These are phyloP conservation scores for Auriscalpium vulgare DNA, from an alignment of 768 basidiomycete genomes.

Conservation along the genomic window DNA sequence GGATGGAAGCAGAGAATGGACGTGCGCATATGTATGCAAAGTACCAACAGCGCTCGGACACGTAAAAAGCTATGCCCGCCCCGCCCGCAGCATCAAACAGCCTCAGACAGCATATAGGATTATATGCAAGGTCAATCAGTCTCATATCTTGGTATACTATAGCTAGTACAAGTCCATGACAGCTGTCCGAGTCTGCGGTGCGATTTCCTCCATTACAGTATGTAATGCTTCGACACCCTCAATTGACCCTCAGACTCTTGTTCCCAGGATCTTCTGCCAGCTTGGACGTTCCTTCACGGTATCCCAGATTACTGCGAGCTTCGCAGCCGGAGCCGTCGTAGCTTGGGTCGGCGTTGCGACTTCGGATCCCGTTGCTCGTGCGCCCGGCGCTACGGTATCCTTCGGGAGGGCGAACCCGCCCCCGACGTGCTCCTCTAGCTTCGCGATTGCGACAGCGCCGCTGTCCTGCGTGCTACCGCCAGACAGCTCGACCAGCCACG, in stretches of 20 bases:
- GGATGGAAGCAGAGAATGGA: too few species aligned
- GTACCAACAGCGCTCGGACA: too few species aligned
- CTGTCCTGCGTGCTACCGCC: slow-evolving; percentile 46
- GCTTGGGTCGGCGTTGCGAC: neutral
- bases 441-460: slow-evolving; percentile 41
- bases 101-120: too few species aligned
- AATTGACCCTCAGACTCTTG: slow-evolving; percentile 29
- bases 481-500: slow-evolving; percentile 47
- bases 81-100: too few species aligned
- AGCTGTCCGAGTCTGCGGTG: too few species aligned
- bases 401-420: slow-evolving; percentile 34
- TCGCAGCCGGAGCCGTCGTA: slow-evolving; percentile 16
- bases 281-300: slow-evolving; percentile 54
- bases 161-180: too few species aligned
- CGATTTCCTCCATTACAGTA: too few species aligned
- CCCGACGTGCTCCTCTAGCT: slow-evolving; percentile 46
- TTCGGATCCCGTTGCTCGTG: slow-evolving; percentile 13
- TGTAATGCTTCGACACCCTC: slow-evolving; percentile 19
- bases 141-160: too few species aligned
- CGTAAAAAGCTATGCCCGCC: too few species aligned
- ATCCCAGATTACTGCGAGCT: slow-evolving; percentile 66
- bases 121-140: too few species aligned
- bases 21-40: too few species aligned
- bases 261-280: slow-evolving; percentile 58
- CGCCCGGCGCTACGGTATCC: slow-evolving; percentile 5